These are phyloP conservation scores for Hsuehochloa calcarea DNA, from an alignment of 176 grass and related monocot genomes.

Conservation along the genomic window DNA sequence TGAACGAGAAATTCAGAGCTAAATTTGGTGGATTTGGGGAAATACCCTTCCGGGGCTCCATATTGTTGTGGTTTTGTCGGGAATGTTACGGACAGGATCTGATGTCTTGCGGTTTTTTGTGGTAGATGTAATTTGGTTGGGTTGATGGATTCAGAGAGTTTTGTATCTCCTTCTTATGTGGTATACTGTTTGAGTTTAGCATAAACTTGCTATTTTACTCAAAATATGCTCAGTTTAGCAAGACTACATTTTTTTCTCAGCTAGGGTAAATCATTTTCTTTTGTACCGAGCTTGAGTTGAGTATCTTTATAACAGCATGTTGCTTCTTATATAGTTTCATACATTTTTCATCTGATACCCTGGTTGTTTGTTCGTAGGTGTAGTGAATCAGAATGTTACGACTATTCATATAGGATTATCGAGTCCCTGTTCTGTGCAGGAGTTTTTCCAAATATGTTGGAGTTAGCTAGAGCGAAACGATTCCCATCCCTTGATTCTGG, in stretches of 20 bases:
- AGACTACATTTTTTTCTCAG: not conserved
- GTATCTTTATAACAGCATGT: not conserved
- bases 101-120: not conserved
- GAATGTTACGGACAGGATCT: constrained; percentile 8
- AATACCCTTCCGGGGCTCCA: not conserved
- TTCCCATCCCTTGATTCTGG: not conserved
- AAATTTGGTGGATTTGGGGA: not conserved
- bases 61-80: not conserved
- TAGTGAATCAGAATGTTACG: constrained; percentile 2
- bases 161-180: not conserved
- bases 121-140: not conserved
- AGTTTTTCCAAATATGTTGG: not conserved
- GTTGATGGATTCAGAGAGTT: not conserved
- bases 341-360: not conserved
- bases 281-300: not conserved
- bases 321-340: constrained; percentile 4
- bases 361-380: not conserved
- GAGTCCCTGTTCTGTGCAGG: not conserved
- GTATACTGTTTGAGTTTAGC: not conserved
- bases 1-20: not conserved
- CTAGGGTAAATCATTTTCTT: not conserved
- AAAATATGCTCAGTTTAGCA: not conserved
- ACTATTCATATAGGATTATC: not conserved
- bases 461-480: not conserved
- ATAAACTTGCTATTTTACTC: not conserved